phyloP scores from a whole-genome alignment of 805 yeast genomes.

The Pichia kluyveri region DNA sequence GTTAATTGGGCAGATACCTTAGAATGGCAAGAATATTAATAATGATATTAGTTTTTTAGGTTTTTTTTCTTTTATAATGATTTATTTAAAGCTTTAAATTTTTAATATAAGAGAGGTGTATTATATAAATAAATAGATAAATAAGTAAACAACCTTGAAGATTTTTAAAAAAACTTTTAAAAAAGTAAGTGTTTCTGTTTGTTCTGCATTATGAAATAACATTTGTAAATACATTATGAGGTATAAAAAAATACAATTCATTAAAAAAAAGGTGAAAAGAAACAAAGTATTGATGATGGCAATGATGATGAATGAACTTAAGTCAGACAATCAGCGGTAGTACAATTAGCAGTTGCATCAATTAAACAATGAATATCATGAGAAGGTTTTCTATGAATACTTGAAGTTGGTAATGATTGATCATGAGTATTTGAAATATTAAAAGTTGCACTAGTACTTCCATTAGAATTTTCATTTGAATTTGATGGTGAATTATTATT shows the following conservation, averaged over 20 bases:
- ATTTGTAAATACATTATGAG: neutral
- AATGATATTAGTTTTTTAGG: neutral
- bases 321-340: conserved; percentile 31
- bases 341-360: conserved; percentile 46
- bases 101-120: conserved; percentile 6
- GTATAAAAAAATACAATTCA: neutral
- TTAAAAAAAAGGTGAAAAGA: neutral
- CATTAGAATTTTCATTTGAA: neutral
- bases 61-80: conserved; percentile 22
- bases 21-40: conserved; percentile 20
- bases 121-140: too few species aligned
- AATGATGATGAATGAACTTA: neutral
- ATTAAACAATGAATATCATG: conserved; percentile 33
- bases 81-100: too few species aligned
- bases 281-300: neutral
- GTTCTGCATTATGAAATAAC: too few species aligned
- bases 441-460: neutral
- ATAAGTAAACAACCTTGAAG: too few species aligned
- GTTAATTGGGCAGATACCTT: conserved; percentile 25
- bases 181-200: too few species aligned
- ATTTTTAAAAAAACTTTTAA: too few species aligned
- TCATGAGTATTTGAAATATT: neutral
- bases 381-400: conserved; percentile 13
- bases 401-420: neutral
- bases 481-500: neutral